Base-by-base conservation (phyloP, 306 rosid species). In the Trifolium dubium region DNA sequence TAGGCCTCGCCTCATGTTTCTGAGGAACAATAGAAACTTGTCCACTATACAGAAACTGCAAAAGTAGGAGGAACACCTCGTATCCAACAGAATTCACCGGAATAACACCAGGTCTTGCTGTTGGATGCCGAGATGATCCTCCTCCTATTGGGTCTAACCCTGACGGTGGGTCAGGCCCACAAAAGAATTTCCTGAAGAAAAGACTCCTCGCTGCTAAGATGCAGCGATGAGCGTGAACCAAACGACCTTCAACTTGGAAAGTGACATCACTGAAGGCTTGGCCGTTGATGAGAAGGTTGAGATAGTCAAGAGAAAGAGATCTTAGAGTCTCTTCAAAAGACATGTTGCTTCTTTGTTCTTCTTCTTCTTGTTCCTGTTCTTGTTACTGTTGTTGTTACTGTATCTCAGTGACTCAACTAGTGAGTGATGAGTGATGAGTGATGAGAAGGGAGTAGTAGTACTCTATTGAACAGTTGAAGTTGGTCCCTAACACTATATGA, bases 261-360 rank as follows among this genome's bases (percentile, higher is more conserved):
- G 98, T 92, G 29, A 95, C 99, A 81, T 95, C 99, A 74, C 98
- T 92, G 90, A 95, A 95, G 53, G 99, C 97, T 23, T 95, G 98
- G 2, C 99, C 99, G 68, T 95, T 95, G 93, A 95, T 92, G 5
- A 95, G 86, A 0, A 95, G 96, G 80, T 95, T 95, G 2, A 95
- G 89, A 77, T 95, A 95, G 62, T 95, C 99, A 0, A 90, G 47
- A 0, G 99, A 95, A 4, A 95, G 93, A 74, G 98, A 88, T 88
- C 99, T 83, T 51, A 95, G 81, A 8, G 93, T 85, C n/a, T 95
- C 99, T 40, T 95, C 99, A 5, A 86, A 84, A 67, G 85, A 74
- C 86, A 85, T 82, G 72, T 47, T 49, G 8, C 6, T 49, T n/a
- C 1, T 23, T 23, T 23, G 23, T 23, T 6, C 1, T 49, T 47